Evolutionary conservation across 805 yeast species (phyloP).

Genomic region (Barnettozyma sucrosica): DNA sequence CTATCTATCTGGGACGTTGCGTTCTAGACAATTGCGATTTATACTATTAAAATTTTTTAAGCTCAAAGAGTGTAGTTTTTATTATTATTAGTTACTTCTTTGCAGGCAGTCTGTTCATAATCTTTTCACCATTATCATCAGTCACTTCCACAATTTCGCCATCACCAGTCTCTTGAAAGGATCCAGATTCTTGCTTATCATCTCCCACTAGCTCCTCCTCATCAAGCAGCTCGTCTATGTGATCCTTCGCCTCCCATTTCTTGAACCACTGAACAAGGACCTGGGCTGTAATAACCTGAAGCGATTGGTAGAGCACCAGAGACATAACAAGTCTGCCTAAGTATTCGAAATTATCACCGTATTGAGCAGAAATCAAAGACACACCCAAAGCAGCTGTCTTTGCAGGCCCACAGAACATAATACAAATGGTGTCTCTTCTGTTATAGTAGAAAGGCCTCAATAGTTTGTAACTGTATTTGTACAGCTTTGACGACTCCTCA

Average conservation of each 20-base stretch:
- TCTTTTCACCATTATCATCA: not conserved
- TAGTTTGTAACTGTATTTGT: constrained; percentile 34
- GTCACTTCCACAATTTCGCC: not conserved
- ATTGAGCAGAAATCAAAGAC: constrained; percentile 73
- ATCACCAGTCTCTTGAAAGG: not conserved
- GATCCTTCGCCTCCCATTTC: constrained; percentile 46
- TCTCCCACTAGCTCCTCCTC: constrained; percentile 16
- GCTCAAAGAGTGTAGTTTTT: not conserved
- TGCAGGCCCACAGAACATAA: constrained; percentile 88
- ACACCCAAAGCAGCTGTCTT: constrained; percentile 92
- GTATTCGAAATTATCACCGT: constrained; percentile 54
- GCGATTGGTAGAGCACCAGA: constrained; percentile 78
- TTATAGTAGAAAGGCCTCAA: constrained; percentile 64
- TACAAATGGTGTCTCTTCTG: constrained; percentile 66
- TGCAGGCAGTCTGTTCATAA: not conserved
- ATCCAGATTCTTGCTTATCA: not conserved
- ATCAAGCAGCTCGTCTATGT: constrained; percentile 9
- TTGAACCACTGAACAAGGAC: constrained; percentile 59
- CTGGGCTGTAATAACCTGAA: constrained; percentile 81
- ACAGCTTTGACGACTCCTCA: constrained; percentile 37
- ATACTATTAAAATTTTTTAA: not conserved
- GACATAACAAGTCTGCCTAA: constrained; percentile 76
- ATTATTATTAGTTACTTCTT: not conserved
- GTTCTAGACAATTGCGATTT: constrained; percentile 13
- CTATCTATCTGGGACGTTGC: constrained; percentile 68